Evolutionary conservation across 176 grass and related monocot species (phyloP), one percentile per base, ranked within the genome.

Genomic region (Melocanna baccifera): DNA sequence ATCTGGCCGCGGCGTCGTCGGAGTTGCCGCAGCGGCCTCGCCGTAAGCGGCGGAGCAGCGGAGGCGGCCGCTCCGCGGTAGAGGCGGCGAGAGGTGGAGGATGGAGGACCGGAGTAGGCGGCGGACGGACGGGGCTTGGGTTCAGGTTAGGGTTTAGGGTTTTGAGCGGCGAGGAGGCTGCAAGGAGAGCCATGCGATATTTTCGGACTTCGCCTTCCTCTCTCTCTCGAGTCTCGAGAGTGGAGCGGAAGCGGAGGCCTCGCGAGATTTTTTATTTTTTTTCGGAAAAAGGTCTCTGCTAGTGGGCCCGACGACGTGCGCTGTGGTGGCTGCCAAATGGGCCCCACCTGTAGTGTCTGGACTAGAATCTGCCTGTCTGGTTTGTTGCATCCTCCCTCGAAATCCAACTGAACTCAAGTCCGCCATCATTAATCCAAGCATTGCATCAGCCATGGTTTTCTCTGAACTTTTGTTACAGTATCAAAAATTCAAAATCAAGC

Each of bases 1-100:
- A 15, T 86, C 77, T 7, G 96, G 93, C 64, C 86, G 80, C 28
- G 86, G 83, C 43, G 83, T 86, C 59, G 65, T 62, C 41, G 80
- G 64, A 12, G 71, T 50, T 50, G 73, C 37, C 62, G 79, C 59
- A 28, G 72, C 75, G 15, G 89, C 67, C 41, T 87, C 80, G 19
- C 75, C 30, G 69, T 80, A 80, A 25, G 30, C 61, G 18, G 89
- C 80, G 0, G 89, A 55, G 81, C 75, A 87, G 25, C 75, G 80
- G 51, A 75, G 75, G 62, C 61, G 69, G 52, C 80, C 12, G 14
- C 50, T 37, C 13, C 45, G 34, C 5, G 7, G 29, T 20, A 79
- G 59, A 11, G 18, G 79, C 1, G 43, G 67, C 48, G 30, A 30
- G 13, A 59, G 15, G 23, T 12, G 61, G 41, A 45, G 30, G 22